These are phyloP conservation scores for Cercospora brassicicola DNA, from an alignment of 2,329 filamentous ascomycete genomes.

Conservation along the genomic window DNA sequence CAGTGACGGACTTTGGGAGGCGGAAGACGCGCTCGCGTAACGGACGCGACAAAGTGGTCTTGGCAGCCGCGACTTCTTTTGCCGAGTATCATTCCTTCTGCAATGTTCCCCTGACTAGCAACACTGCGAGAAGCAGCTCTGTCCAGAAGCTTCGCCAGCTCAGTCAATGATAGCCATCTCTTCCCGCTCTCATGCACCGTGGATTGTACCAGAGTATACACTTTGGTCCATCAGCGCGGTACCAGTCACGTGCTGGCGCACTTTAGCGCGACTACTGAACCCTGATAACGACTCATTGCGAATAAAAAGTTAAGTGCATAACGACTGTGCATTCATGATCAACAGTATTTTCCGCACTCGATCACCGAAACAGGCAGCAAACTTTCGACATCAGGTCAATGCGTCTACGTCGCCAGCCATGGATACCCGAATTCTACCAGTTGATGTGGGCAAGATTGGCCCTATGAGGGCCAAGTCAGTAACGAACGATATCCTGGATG, in stretches of 20 bases:
- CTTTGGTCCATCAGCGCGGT: neutral
- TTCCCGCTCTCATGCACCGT: neutral
- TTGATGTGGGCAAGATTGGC: slow-evolving; percentile 46
- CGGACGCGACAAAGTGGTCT: slow-evolving; percentile 2
- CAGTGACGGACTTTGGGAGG: neutral
- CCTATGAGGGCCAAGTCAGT: slow-evolving; percentile 36
- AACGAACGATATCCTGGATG: slow-evolving; percentile 39
- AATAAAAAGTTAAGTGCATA: neutral
- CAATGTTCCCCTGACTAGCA: neutral
- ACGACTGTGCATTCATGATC: neutral
- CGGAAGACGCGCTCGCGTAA: slow-evolving; percentile 7
- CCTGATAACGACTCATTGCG: neutral
- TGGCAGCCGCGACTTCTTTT: slow-evolving; percentile 1
- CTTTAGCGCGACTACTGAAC: neutral
- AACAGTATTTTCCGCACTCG: neutral
- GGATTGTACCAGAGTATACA: neutral
- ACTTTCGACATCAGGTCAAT: neutral
- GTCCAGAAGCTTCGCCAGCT: neutral
- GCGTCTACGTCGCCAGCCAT: slow-evolving; percentile 11
- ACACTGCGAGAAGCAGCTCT: neutral
- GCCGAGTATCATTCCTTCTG: neutral
- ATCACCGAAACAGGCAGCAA: neutral
- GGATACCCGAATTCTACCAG: slow-evolving; percentile 43
- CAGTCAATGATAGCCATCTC: neutral
- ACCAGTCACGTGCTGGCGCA: neutral